Evolutionary conservation across 768 basidiomycete species (phyloP), one percentile per base, ranked within the genome.

Genomic region (Dioszegia crocea): DNA sequence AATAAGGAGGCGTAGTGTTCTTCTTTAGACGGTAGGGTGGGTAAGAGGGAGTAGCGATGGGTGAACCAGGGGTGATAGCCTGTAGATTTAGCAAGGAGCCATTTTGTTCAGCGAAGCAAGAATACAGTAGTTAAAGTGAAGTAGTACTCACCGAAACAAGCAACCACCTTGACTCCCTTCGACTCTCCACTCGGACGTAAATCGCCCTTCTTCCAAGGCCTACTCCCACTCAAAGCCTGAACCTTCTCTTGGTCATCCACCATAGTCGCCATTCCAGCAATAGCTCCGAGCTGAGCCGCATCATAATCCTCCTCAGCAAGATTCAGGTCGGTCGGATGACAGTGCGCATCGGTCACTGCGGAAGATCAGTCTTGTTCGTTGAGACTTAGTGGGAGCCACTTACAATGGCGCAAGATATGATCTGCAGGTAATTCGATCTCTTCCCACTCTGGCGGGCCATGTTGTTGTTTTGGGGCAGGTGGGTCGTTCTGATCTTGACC

Each of bases 21-120:
- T 63, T 84, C 83, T 71, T 87, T 92, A 21, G 82, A 80, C 27
- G 75, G 59, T 9, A 63, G 14, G 76, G 50, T 17, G 41, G 51
- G 57, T 67, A 68, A 47, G 65, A 73, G 55, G 83, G 87, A 82
- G 67, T 96, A 89, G 62, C 81, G 81, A 75, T 96, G 85, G 2
- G 86, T 82, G 77, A 89, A 93, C 94, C 94, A 97, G 1, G 94
- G 94, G 73, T 97, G 94, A 69, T 91, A 86, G 44, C 93, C 89
- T 91, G 41, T 2, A 14, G 16, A 14, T 21, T 47, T 29, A 54
- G 59, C 48, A n/a, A 9, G 29, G 11, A 30, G 5, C n/a, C 21
- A n/a, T 5, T 43, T 23, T 16, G 14, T 14, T n/a, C n/a, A n/a
- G 38, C 1, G 23, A 31, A 2, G 10, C 16, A 26, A n/a, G n/a